phyloP scores from a whole-genome alignment of 345 rosid genomes.

The Toxicodendron radicans region DNA sequence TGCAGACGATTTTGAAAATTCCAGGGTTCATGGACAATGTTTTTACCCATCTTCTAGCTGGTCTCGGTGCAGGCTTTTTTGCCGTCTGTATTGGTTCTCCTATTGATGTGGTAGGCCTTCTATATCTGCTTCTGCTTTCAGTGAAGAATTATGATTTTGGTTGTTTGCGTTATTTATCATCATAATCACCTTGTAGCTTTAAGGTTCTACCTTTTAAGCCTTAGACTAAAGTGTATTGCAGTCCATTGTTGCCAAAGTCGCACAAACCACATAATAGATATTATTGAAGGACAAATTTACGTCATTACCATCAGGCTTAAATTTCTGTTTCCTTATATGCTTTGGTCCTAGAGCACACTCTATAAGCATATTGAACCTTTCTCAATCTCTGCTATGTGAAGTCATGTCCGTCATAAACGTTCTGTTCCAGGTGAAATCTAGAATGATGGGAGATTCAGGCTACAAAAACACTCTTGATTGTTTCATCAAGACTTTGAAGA shows the following conservation, averaged over 20 bases:
- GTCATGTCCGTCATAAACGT: background rate
- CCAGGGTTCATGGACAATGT: slow-evolving; percentile 84
- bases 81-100: slow-evolving; percentile 98
- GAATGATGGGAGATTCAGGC: slow-evolving; percentile 99
- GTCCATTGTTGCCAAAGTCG: background rate
- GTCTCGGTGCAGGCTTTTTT: slow-evolving; percentile 90
- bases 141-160: background rate
- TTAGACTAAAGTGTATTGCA: background rate
- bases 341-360: background rate
- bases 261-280: background rate
- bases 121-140: slow-evolving; percentile 16
- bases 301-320: background rate
- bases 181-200: background rate
- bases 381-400: background rate
- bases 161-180: background rate
- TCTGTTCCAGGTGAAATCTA: slow-evolving; percentile 84
- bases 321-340: background rate
- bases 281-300: background rate
- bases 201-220: background rate
- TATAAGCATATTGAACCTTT: background rate
- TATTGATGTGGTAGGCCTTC: slow-evolving; percentile 74
- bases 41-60: slow-evolving; percentile 83
- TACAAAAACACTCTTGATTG: slow-evolving; percentile 89
- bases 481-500: slow-evolving; percentile 81
- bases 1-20: slow-evolving; percentile 96